phyloP scores from a whole-genome alignment of 257 asterid genomes.

The Salvia miltiorrhiza region DNA sequence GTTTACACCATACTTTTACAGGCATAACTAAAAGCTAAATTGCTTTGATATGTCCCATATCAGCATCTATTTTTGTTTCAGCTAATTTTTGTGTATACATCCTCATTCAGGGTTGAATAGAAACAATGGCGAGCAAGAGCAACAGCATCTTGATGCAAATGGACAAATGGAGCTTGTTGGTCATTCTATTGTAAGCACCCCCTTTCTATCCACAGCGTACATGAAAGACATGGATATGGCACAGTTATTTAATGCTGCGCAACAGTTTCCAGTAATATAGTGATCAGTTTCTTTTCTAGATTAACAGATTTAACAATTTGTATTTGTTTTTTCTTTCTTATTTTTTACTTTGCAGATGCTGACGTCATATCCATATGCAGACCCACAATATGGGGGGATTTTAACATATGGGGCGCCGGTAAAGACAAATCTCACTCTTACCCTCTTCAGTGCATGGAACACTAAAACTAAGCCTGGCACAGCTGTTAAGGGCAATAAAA shows the following conservation, averaged over 20 bases:
- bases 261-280: not conserved
- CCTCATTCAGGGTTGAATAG: constrained; percentile 45
- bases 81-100: constrained; percentile 16
- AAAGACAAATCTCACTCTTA: constrained; percentile 26
- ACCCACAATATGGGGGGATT: constrained; percentile 58
- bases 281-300: not conserved
- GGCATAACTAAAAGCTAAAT: not conserved
- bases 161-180: constrained; percentile 74
- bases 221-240: not conserved
- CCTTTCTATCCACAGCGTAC: not conserved
- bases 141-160: constrained; percentile 39
- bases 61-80: not conserved
- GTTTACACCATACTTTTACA: not conserved
- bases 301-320: not conserved
- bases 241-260: not conserved
- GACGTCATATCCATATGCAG: constrained; percentile 64
- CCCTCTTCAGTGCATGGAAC: not conserved
- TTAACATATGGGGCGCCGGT: constrained; percentile 74
- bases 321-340: not conserved
- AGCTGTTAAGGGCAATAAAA: constrained; percentile 4
- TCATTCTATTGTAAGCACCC: constrained; percentile 65
- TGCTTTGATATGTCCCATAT: not conserved
- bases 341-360: constrained; percentile 52
- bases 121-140: constrained; percentile 37
- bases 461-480: not conserved